A percentile compares a stretch with the other conserved stretches of the same genome.
These are phyloP conservation scores for Botrytis sinoallii DNA, from an alignment of 2,329 filamentous ascomycete species.

Conservation along the genomic window DNA sequence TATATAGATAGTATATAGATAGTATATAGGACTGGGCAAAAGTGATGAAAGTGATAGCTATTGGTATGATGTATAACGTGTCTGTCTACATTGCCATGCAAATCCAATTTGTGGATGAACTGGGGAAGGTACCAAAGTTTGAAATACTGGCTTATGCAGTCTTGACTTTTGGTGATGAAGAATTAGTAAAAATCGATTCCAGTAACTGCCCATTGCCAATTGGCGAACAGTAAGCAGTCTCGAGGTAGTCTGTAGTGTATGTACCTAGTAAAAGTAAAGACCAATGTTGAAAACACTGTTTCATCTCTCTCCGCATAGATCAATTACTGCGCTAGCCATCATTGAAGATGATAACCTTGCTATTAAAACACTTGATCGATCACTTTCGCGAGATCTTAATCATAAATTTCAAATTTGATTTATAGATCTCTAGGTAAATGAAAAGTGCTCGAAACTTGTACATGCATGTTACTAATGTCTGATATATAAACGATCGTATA, in stretches of 20 bases:
- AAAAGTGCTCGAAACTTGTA: too few relatives aligned
- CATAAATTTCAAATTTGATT: too few relatives aligned
- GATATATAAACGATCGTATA: too few relatives aligned
- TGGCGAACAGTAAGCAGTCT: too few relatives aligned
- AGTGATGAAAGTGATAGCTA: background rate
- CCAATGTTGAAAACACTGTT: background rate
- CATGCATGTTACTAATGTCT: too few relatives aligned
- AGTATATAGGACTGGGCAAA: background rate
- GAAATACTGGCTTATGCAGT: background rate
- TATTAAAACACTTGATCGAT: too few relatives aligned
- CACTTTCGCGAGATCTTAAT: too few relatives aligned
- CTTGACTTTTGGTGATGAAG: background rate
- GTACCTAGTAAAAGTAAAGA: background rate
- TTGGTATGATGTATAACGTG: background rate
- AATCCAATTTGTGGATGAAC: background rate
- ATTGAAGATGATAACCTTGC: background rate
- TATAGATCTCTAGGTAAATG: too few relatives aligned
- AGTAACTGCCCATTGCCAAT: background rate
- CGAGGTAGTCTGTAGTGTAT: too few relatives aligned
- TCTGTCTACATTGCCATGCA: background rate
- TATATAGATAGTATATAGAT: background rate
- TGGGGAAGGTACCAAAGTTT: background rate
- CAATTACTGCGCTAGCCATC: background rate
- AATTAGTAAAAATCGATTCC: background rate
- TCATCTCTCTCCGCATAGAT: background rate